Percentiles rank a stretch among this genome's conserved stretches.
phyloP scores from a whole-genome alignment of 2,329 filamentous ascomycete species.

The Colletotrichum musicola region DNA sequence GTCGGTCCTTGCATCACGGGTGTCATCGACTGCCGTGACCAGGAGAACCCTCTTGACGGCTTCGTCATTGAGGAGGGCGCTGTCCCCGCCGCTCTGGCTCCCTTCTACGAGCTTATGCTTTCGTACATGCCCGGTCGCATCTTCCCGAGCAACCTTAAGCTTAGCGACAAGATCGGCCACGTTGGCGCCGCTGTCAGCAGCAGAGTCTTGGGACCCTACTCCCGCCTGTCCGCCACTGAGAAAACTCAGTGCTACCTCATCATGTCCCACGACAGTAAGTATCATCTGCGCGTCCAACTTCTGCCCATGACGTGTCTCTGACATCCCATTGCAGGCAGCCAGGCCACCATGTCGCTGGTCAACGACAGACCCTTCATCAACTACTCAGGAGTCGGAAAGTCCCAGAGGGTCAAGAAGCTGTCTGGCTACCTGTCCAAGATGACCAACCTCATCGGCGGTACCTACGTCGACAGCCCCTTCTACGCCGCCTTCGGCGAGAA shows the following conservation, averaged over 20 bases:
- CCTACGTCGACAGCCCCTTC: conserved; percentile 69
- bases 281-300: background rate
- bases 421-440: conserved; percentile 65
- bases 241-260: conserved; percentile 74
- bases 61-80: conserved; percentile 75
- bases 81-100: conserved; percentile 68
- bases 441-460: conserved; percentile 70
- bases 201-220: conserved; percentile 69
- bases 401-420: conserved; percentile 66
- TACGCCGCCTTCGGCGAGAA: conserved; percentile 66
- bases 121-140: conserved; percentile 63
- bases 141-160: conserved; percentile 51
- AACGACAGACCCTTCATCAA: conserved; percentile 70
- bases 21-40: conserved; percentile 70
- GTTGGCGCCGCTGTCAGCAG: conserved; percentile 63
- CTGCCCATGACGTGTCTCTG: background rate
- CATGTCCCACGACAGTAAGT: conserved; percentile 72
- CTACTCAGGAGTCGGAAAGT: conserved; percentile 69
- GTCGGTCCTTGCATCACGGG: conserved; percentile 73
- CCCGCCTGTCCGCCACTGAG: conserved; percentile 65
- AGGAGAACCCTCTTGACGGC: conserved; percentile 68
- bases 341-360: conserved; percentile 69
- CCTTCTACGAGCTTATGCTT: conserved; percentile 69
- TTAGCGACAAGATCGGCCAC: conserved; percentile 57
- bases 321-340: conserved; percentile 54